A percentile compares a stretch with the other conserved stretches of the same genome.
These are phyloP conservation scores for Candida sp. DNA, from an alignment of 1,139 yeast species.

Conservation along the genomic window DNA sequence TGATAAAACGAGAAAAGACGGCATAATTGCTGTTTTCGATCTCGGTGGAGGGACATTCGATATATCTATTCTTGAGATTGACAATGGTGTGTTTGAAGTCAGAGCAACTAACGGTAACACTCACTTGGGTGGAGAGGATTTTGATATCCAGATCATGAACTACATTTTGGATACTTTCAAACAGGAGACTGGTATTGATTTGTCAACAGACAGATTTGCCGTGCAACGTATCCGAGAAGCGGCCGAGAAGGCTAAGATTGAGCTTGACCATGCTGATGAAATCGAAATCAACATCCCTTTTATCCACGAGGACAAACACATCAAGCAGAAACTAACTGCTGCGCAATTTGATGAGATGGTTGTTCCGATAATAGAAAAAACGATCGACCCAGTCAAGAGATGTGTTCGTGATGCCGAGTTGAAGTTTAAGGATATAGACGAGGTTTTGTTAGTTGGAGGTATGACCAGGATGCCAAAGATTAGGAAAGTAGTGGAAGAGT, in stretches of 20 bases:
- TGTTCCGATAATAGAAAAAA: slow-evolving; percentile 59
- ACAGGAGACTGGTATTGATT: slow-evolving; percentile 44
- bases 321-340: slow-evolving; percentile 58
- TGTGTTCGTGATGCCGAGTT: slow-evolving; percentile 76
- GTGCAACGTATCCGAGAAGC: slow-evolving; percentile 76
- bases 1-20: slow-evolving; percentile 51
- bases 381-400: slow-evolving; percentile 67
- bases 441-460: slow-evolving; percentile 80
- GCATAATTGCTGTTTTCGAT: slow-evolving; percentile 77
- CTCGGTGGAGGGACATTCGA: slow-evolving; percentile 89
- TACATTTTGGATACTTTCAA: slow-evolving; percentile 55
- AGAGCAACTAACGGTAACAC: slow-evolving; percentile 86
- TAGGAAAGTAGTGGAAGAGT: slow-evolving; percentile 55
- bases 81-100: slow-evolving; percentile 83
- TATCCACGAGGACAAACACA: slow-evolving; percentile 53
- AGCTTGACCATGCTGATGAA: slow-evolving; percentile 60
- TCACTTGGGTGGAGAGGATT: slow-evolving; percentile 85
- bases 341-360: slow-evolving; percentile 68
- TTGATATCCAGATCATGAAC: slow-evolving; percentile 64
- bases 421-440: slow-evolving; percentile 65
- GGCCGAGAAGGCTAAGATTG: slow-evolving; percentile 74
- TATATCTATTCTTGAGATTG: slow-evolving; percentile 77
- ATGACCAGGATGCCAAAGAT: slow-evolving; percentile 89
- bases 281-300: slow-evolving; percentile 70
- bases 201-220: slow-evolving; percentile 47